These are phyloP conservation scores for Lipomyces japonicus DNA, from an alignment of 805 yeast species.

Conservation along the genomic window DNA sequence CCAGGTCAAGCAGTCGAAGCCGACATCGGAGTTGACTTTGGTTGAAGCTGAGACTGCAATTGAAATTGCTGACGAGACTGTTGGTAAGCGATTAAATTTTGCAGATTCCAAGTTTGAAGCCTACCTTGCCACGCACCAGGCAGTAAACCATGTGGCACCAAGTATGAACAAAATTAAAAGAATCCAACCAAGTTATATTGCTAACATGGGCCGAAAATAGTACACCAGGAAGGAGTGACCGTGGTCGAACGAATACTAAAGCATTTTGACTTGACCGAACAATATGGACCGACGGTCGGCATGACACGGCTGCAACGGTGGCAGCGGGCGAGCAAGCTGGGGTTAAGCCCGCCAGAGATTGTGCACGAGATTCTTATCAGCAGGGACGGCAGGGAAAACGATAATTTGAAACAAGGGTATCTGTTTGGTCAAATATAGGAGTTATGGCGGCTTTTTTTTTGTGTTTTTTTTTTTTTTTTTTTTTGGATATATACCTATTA, in stretches of 20 bases:
- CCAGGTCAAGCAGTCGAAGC: no score
- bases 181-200: neutral
- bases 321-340: slow-evolving; percentile 39
- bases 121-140: slow-evolving; percentile 1
- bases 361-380: slow-evolving; percentile 34
- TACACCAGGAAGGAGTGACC: slow-evolving; percentile 36
- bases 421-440: slow-evolving; percentile 29
- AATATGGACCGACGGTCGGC: slow-evolving; percentile 43
- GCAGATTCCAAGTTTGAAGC: slow-evolving; percentile 9
- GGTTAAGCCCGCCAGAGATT: slow-evolving; percentile 39
- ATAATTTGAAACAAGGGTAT: slow-evolving; percentile 14
- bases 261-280: slow-evolving; percentile 37
- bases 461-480: neutral
- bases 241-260: slow-evolving; percentile 35
- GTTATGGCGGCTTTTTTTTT: no score
- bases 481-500: no score
- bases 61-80: slow-evolving; percentile 1
- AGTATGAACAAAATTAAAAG: slow-evolving; percentile 9
- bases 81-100: slow-evolving; percentile 7
- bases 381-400: slow-evolving; percentile 20
- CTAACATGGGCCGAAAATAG: slow-evolving; percentile 26
- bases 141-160: slow-evolving; percentile 14
- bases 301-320: slow-evolving; percentile 40
- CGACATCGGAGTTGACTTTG: no score
- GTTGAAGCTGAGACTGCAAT: neutral